Percentiles rank a stretch among this genome's conserved stretches.
phyloP scores from a whole-genome alignment of 768 basidiomycete genomes.

The Scleroderma bovista region DNA sequence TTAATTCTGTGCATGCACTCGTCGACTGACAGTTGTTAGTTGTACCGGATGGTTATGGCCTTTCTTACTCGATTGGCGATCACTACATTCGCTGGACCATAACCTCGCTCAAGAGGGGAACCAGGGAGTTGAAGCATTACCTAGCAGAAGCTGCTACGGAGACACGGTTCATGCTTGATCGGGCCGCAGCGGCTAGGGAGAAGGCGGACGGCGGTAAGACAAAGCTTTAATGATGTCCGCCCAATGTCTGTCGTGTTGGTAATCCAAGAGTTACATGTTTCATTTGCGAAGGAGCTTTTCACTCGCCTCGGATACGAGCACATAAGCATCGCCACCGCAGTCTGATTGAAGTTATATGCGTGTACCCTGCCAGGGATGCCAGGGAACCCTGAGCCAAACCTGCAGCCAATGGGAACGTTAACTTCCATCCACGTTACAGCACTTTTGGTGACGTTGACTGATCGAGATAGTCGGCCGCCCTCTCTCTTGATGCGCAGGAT shows the following conservation, averaged over 20 bases:
- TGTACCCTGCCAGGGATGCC: not conserved
- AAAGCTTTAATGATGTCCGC: constrained; percentile 23
- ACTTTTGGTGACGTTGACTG: not conserved
- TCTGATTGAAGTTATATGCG: not conserved
- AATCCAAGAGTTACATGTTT: constrained; percentile 1
- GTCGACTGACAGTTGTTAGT: constrained; percentile 43
- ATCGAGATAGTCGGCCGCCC: not conserved
- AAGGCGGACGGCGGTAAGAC: constrained; percentile 22
- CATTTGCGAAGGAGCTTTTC: not conserved
- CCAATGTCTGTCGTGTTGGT: not conserved
- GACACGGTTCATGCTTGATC: constrained; percentile 69
- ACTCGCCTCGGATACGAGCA: not conserved
- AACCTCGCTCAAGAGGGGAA: constrained; percentile 58
- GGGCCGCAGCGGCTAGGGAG: constrained; percentile 44
- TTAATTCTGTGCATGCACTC: not conserved
- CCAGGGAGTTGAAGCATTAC: constrained; percentile 57
- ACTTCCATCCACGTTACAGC: not conserved
- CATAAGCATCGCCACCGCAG: not conserved
- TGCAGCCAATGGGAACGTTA: too few relatives aligned
- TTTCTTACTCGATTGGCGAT: constrained; percentile 86
- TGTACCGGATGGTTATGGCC: constrained; percentile 86
- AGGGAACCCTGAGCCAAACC: not conserved
- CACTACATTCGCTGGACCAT: constrained; percentile 87
- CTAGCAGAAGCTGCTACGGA: constrained; percentile 79
- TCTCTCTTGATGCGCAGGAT: not conserved